Evolutionary conservation across 495 filamentous ascomycete genomes (phyloP).

Genomic region (Hypoxylon subgilvum): DNA sequence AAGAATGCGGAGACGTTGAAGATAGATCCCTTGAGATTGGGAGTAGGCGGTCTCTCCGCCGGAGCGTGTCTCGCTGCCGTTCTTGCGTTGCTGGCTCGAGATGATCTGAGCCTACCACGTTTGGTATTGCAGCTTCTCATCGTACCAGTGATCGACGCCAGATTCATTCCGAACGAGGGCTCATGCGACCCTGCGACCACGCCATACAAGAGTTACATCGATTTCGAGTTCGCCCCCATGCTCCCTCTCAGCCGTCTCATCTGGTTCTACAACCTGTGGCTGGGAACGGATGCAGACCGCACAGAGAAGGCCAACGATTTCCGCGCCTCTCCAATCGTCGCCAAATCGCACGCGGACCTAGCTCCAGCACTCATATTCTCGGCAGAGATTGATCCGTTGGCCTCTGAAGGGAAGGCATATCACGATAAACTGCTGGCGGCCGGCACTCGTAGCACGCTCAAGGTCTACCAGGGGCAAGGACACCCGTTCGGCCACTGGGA

Average conservation of each 20-base stretch:
- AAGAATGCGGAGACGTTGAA: slow-evolving; percentile 43
- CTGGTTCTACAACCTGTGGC: slow-evolving; percentile 50
- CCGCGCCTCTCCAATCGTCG: slow-evolving; percentile 46
- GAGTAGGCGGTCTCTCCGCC: slow-evolving; percentile 45
- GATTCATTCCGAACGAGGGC: slow-evolving; percentile 44
- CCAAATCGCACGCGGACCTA: slow-evolving; percentile 42
- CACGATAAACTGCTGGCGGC: slow-evolving; percentile 43
- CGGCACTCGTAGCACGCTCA: slow-evolving; percentile 43
- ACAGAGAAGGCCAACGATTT: slow-evolving; percentile 38
- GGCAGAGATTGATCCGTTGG: slow-evolving; percentile 45
- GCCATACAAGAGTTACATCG: slow-evolving; percentile 46
- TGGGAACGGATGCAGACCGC: slow-evolving; percentile 42
- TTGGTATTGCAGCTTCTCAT: slow-evolving; percentile 57
- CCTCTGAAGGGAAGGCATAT: slow-evolving; percentile 45
- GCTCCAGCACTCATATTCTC: slow-evolving; percentile 43
- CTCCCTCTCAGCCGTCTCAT: slow-evolving; percentile 44
- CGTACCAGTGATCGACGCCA: slow-evolving; percentile 58
- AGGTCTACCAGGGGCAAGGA: slow-evolving; percentile 46
- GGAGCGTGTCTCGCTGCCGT: slow-evolving; percentile 51
- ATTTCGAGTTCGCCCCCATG: slow-evolving; percentile 46
- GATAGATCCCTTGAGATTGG: slow-evolving; percentile 46
- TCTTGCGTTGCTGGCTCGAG: slow-evolving; percentile 49
- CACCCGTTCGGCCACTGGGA: slow-evolving; percentile 50
- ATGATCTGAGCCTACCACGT: slow-evolving; percentile 45
- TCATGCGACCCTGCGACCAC: slow-evolving; percentile 38